These are phyloP conservation scores for Otatea glauca DNA, from an alignment of 176 grass and related monocot genomes.

Conservation along the genomic window DNA sequence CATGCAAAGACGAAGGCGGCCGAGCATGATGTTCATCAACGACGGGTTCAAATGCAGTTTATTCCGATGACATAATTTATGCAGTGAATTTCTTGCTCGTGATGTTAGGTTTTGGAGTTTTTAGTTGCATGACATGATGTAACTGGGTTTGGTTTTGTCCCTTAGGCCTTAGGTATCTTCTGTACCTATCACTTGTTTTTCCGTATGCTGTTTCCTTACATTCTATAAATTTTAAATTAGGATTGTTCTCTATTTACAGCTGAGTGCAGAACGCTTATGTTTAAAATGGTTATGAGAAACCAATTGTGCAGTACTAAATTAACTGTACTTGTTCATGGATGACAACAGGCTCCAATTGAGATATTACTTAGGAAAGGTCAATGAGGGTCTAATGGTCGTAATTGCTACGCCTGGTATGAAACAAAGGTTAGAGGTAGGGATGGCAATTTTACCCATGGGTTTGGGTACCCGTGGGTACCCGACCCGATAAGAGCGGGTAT, in stretches of 20 bases:
- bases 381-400: neutral
- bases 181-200: neutral
- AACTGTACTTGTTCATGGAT: neutral
- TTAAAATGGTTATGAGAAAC: conserved; percentile 3
- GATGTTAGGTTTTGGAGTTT: conserved; percentile 28
- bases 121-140: conserved; percentile 17
- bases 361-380: neutral
- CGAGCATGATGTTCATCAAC: neutral
- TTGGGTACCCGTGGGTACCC: no score
- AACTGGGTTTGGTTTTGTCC: conserved; percentile 1
- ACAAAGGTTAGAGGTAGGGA: no score
- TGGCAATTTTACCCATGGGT: no score
- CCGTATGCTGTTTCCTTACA: neutral
- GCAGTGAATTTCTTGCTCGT: conserved; percentile 22
- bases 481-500: no score
- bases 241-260: neutral
- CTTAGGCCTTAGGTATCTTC: neutral
- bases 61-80: conserved; percentile 12
- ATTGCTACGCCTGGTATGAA: no score
- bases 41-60: neutral
- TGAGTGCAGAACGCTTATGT: neutral
- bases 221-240: neutral
- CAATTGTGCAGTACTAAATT: neutral
- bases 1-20: neutral
- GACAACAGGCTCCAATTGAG: neutral